Base-by-base conservation (phyloP, 129 eudicot species). In the Flaveria trinervia region DNA sequence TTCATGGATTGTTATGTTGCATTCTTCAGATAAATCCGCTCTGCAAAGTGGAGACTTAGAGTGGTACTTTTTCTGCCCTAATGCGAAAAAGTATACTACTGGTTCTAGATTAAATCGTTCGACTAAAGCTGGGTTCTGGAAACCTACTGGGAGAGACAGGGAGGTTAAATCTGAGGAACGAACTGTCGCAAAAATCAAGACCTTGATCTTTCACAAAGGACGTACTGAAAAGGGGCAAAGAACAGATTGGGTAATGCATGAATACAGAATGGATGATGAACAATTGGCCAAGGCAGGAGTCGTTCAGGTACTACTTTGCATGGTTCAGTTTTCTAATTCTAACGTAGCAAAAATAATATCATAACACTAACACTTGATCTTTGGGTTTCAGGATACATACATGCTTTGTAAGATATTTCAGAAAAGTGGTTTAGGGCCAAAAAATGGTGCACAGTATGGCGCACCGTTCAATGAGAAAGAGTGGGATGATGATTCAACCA, bases 11-110 rank as follows among this genome's bases (percentile, higher is more conserved):
- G 13, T 48, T 9, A 41, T 55, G 57, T 77, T 45, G 73, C 20
- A 62, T 62, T 62, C 45, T 62, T 50, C 85, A 91, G 97, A 84
- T 78, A 87, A 81, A 69, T 92, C 89, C 52, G 61, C 81, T 77
- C 67, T 86, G 69, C 82, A 77, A 74, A 81, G 80, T 48, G 87
- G 84, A 46, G 97, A 92, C 78, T 81, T 80, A 1, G 87, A 92
- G 79, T 89, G 96, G 97, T 92, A 72, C 86, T 92, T 92, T 70
- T 92, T 92, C 81, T 89, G 89, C 70, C 86, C 97, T 10, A 89
- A 82, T 39, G 88, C 85, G 71, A 86, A 30, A 81, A 92, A 86
- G 80, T 89, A 92, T 79, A 80, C 81, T 49, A 78, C 78, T 68
- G 96, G 97, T 25, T 54, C 39, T 11, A 86, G 97, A 81, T 55